Evolutionary conservation across 179 eudicot genomes (phyloP).

Genomic region (Dionaea muscipula): DNA sequence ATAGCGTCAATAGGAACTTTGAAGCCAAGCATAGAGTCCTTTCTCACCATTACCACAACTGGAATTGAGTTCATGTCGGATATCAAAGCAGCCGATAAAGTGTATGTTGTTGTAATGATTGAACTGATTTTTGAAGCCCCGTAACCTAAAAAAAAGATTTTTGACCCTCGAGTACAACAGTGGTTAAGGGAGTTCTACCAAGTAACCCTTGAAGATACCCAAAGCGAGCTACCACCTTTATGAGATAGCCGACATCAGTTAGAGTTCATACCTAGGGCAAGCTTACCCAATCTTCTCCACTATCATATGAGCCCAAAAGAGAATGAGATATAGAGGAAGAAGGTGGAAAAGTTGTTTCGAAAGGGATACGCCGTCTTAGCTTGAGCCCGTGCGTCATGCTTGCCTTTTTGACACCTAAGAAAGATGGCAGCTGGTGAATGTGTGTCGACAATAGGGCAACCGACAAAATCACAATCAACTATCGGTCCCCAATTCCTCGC

Average conservation of each 20-base stretch:
- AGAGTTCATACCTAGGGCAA: not conserved
- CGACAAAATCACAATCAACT: not conserved
- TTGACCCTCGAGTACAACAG: too few relatives aligned
- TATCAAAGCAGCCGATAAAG: too few relatives aligned
- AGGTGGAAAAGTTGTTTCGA: not conserved
- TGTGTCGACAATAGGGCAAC: not conserved
- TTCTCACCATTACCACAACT: too few relatives aligned
- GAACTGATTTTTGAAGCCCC: too few relatives aligned
- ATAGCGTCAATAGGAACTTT: too few relatives aligned
- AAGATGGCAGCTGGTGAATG: not conserved
- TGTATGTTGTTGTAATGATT: too few relatives aligned
- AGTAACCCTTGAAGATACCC: not conserved
- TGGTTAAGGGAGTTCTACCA: not conserved
- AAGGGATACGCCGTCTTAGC: too few relatives aligned
- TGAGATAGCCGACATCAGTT: not conserved
- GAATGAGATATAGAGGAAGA: not conserved
- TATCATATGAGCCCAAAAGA: not conserved
- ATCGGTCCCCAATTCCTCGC: not conserved
- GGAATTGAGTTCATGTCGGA: too few relatives aligned
- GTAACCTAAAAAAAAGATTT: too few relatives aligned
- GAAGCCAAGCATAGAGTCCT: too few relatives aligned
- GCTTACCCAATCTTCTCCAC: not conserved
- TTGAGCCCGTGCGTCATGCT: not conserved
- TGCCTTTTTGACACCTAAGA: not conserved
- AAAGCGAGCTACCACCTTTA: not conserved